Percentiles rank a stretch among this genome's conserved stretches.
These are phyloP conservation scores for Plasmodium gaboni DNA, from an alignment of 169 alveolate species.

Conservation along the genomic window DNA sequence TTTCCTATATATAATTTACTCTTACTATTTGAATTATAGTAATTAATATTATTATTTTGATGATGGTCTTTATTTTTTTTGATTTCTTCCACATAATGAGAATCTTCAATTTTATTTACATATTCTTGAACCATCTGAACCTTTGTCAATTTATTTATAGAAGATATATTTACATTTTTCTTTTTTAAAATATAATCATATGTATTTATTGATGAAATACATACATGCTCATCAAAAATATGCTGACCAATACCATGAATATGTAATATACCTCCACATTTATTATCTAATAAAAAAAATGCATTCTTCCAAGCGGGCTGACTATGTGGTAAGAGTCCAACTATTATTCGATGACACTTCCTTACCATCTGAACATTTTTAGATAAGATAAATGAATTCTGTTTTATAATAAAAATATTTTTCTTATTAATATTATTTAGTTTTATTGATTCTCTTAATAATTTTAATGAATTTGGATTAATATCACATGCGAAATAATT, in stretches of 20 bases:
- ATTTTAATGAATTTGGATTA: slow-evolving; percentile 73
- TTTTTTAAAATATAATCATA: slow-evolving; percentile 4
- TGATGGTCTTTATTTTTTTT: not conserved
- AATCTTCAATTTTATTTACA: not conserved
- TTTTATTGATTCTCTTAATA: slow-evolving; percentile 21
- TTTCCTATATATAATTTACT: slow-evolving; percentile 2
- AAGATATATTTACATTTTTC: not conserved
- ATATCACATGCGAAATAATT: slow-evolving; percentile 80
- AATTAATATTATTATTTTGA: not conserved
- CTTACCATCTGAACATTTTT: slow-evolving; percentile 77
- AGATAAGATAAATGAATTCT: slow-evolving; percentile 32
- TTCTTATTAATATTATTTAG: slow-evolving; percentile 25
- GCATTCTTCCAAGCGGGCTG: slow-evolving; percentile 84
- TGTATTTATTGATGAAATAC: not conserved
- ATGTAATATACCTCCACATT: slow-evolving; percentile 82
- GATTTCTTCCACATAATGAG: not conserved
- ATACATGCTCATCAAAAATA: slow-evolving; percentile 4
- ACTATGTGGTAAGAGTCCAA: slow-evolving; percentile 85
- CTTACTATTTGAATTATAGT: slow-evolving; percentile 4
- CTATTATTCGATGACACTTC: slow-evolving; percentile 74
- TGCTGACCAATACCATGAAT: slow-evolving; percentile 76
- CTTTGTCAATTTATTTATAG: not conserved
- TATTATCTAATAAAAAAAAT: slow-evolving; percentile 66
- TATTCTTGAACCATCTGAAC: not conserved
- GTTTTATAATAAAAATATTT: slow-evolving; percentile 15